phyloP scores from a whole-genome alignment of 2,329 filamentous ascomycete species.

The Arthrobotrys iridis region DNA sequence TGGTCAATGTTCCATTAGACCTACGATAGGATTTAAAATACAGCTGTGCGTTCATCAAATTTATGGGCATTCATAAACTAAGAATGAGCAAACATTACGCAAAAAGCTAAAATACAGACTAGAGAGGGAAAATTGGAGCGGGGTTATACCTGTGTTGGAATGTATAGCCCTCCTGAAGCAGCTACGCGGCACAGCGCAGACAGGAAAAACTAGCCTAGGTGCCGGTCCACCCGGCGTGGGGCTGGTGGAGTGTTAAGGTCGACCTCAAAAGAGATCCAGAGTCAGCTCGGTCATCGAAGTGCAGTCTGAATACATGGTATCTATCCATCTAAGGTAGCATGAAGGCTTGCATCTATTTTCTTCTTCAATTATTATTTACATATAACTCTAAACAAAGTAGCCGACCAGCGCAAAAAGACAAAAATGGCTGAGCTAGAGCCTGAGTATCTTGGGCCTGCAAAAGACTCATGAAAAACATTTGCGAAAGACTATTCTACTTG shows the following conservation, averaged over 20 bases:
- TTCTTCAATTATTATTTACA: background rate
- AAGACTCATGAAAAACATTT: conserved; percentile 14
- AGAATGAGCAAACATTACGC: background rate
- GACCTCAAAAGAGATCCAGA: background rate
- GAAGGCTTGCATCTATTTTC: background rate
- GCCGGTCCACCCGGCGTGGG: background rate
- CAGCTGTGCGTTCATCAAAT: too few species aligned
- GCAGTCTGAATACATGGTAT: background rate
- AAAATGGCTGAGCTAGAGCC: background rate
- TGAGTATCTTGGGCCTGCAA: conserved; percentile 8
- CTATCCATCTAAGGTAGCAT: too few species aligned
- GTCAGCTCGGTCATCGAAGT: background rate
- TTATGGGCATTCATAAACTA: too few species aligned
- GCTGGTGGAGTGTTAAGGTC: background rate
- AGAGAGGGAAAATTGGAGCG: background rate
- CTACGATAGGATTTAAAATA: too few species aligned
- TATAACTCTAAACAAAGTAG: background rate
- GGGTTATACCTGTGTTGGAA: conserved; percentile 21
- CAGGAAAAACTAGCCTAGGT: background rate
- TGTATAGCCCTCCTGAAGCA: conserved; percentile 21
- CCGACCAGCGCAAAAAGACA: background rate
- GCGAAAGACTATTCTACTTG: background rate
- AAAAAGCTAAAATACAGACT: background rate
- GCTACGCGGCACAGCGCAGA: background rate
- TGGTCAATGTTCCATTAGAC: too few species aligned